phyloP scores from a whole-genome alignment of 495 filamentous ascomycete species.

The Bryoglossum gracile region DNA sequence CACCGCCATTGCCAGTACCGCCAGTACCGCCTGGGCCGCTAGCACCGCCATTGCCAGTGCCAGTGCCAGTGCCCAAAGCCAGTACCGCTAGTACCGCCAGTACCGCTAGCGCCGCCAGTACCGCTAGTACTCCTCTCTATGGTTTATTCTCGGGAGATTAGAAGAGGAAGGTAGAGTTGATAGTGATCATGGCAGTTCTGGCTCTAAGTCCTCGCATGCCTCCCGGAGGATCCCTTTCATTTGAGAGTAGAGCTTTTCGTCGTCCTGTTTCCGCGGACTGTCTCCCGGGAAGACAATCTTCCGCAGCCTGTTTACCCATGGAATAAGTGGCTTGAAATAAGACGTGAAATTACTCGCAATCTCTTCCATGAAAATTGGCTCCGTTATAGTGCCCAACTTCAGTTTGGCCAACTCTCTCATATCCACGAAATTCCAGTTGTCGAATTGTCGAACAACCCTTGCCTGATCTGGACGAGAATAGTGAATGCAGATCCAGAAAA shows the following conservation, averaged over 20 bases:
- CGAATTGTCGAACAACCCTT: not conserved
- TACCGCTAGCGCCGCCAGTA: too few species aligned
- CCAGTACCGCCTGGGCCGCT: too few species aligned
- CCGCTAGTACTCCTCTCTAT: too few species aligned
- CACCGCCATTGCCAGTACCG: too few species aligned
- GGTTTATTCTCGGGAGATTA: too few species aligned
- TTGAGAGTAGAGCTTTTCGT: not conserved
- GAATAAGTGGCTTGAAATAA: not conserved
- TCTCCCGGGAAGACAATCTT: not conserved
- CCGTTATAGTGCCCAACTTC: not conserved
- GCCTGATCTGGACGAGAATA: not conserved
- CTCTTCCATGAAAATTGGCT: not conserved
- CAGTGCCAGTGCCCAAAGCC: too few species aligned
- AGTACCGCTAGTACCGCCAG: too few species aligned
- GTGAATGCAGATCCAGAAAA: not conserved
- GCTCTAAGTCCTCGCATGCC: too few species aligned
- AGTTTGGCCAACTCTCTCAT: not conserved
- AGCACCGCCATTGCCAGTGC: too few species aligned
- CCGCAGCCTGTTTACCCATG: not conserved
- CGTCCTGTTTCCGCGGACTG: not conserved
- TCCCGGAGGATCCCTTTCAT: not conserved
- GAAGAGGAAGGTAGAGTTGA: too few species aligned
- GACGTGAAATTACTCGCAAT: not conserved
- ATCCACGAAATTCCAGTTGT: not conserved
- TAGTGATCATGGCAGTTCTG: too few species aligned